Conservation (phyloP, 2,329 filamentous ascomycete genomes). For the Ceratocystis destructans region DNA sequence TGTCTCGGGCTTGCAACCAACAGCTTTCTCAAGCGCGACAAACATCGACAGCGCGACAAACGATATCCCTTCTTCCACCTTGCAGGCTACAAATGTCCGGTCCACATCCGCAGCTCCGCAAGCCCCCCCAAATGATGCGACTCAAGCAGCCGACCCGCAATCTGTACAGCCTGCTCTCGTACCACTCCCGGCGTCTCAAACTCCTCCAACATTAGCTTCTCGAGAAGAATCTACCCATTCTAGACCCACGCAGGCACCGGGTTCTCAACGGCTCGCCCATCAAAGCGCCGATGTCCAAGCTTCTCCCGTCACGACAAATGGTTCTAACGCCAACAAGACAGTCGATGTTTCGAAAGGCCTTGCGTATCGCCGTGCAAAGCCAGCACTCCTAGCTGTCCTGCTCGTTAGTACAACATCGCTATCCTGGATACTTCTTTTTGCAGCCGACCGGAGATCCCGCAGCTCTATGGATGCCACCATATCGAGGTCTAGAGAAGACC, state of each 20-base stretch:
- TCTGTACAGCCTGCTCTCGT: background rate
- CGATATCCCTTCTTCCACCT: background rate
- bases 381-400: slow-evolving; percentile 7
- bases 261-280: background rate
- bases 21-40: background rate
- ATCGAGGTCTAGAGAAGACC: background rate
- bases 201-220: background rate
- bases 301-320: background rate
- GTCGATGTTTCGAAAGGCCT: background rate
- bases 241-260: background rate
- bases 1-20: background rate
- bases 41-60: background rate
- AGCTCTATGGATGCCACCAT: slow-evolving; percentile 11
- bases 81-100: background rate
- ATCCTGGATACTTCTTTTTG: slow-evolving; percentile 15
- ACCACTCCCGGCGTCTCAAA: background rate
- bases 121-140: background rate
- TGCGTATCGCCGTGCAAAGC: slow-evolving; percentile 15
- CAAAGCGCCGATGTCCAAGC: background rate
- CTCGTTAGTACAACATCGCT: slow-evolving; percentile 15
- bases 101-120: background rate
- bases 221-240: background rate
- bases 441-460: slow-evolving; percentile 9
- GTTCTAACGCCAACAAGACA: background rate
- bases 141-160: background rate